Base-by-base conservation (phyloP, 176 grass and related monocot genomes). In the Typha latifolia region DNA sequence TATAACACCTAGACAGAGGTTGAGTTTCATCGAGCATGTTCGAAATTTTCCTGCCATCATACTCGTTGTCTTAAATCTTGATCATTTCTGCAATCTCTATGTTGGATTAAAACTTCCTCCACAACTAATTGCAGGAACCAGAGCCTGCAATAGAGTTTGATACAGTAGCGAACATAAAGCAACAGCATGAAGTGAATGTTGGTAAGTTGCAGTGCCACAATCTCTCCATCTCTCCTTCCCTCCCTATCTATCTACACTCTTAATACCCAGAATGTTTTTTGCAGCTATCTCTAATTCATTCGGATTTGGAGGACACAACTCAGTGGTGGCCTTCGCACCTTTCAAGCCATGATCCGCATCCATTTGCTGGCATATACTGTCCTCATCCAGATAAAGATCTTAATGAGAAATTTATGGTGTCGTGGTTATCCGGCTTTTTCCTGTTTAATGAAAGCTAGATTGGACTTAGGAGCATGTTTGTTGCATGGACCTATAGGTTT, bases 251-350 rank as follows among this genome's bases (percentile, higher is more conserved):
- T 65, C 24, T 14, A 68, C 70, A 61, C 32, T 74, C 48, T 49
- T 12, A 16, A 16, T n/a, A 53, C 51, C 12, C 13, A 53, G 14
- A 53, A 14, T 53, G 51, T 53, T 15, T 1, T n/a, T 56, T 80
- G 32, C 76, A 97, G 93, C 85, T 72, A 97, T 97, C 49, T 97
- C 93, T 5, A 97, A 97, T 68, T 97, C 93, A 18, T 97, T 97
- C 57, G 93, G 93, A 82, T 97, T 97, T 43, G 93, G 93, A 23
- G 93, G 93, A 31, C 93, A 97, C 66, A 97, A 97, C 74, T 97
- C 93, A 1, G 92, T 96, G 49, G 92, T 96, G 51, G 85, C 89
- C 21, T 96, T 96, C 66, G 93, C 93, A n/a, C 88, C 93, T 75
- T 96, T 92, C 74, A 92, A 89, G 75, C 88, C 85, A 71, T 96